A percentile compares a stretch with the other conserved stretches of the same genome.
Conservation (phyloP, 257 asterid species). For the Buddleja alternifolia region DNA sequence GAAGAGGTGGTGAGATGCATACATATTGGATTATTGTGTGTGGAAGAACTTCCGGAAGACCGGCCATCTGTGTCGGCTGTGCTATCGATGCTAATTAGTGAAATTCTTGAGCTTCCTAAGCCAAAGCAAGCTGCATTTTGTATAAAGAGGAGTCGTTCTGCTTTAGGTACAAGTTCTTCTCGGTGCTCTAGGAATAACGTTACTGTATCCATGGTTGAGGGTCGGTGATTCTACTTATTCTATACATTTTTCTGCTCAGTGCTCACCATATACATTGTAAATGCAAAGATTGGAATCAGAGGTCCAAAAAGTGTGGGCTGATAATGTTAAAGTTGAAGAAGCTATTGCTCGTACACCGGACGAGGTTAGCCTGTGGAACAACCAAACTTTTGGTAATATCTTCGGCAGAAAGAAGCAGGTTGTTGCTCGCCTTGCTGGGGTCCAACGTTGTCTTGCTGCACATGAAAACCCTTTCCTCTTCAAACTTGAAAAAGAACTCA, state of each 20-base stretch:
- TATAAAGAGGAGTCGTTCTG: neutral
- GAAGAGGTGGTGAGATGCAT: conserved; percentile 54
- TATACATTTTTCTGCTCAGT: too few species aligned
- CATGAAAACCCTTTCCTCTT: neutral
- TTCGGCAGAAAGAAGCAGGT: neutral
- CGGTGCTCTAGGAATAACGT: too few species aligned
- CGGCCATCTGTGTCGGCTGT: conserved; percentile 55
- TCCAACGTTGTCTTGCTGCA: neutral
- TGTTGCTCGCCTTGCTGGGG: neutral
- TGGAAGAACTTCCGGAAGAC: conserved; percentile 60
- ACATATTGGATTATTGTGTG: conserved; percentile 66
- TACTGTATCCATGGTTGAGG: neutral
- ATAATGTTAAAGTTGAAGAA: too few species aligned
- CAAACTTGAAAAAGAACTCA: neutral
- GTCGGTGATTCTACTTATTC: neutral
- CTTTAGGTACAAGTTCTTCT: too few species aligned
- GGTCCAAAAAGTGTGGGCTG: too few species aligned
- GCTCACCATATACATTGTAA: too few species aligned
- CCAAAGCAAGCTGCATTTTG: conserved; percentile 48
- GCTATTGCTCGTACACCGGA: too few species aligned
- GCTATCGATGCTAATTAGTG: conserved; percentile 59
- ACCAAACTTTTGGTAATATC: neutral
- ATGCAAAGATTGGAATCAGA: too few species aligned
- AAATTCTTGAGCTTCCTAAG: conserved; percentile 47
- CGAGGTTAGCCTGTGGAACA: neutral